phyloP scores from a whole-genome alignment of 2,329 filamentous ascomycete genomes.

The Xylariaceae sp. region DNA sequence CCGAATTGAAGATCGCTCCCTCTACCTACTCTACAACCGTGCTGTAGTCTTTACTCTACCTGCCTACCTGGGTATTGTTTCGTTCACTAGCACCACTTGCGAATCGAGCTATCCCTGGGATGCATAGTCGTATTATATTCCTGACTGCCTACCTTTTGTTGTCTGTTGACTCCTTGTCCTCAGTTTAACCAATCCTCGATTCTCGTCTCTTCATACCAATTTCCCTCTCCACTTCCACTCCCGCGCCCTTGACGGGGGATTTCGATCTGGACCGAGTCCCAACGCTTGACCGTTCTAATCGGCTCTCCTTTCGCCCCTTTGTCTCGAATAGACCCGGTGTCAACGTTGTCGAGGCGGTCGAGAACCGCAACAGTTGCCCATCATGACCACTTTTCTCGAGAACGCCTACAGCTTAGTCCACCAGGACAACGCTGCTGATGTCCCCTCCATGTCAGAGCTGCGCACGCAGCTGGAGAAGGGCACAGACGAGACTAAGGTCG shows the following conservation, averaged over 20 bases:
- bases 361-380: conserved; percentile 34
- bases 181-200: conserved; percentile 3
- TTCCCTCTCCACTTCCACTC: conserved; percentile 1
- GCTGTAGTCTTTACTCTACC: not conserved
- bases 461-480: conserved; percentile 92
- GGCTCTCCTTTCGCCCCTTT: not conserved
- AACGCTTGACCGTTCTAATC: conserved; percentile 1
- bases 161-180: conserved; percentile 16
- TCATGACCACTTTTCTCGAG: conserved; percentile 92
- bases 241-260: conserved; percentile 8
- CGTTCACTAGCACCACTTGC: conserved; percentile 3
- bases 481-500: conserved; percentile 84
- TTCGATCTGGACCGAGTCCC: conserved; percentile 4
- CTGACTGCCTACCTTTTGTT: conserved; percentile 17
- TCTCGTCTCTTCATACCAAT: conserved; percentile 7
- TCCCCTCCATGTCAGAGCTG: conserved; percentile 84
- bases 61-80: not conserved
- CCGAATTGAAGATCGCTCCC: conserved; percentile 13
- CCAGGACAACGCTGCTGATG: conserved; percentile 92
- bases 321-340: conserved; percentile 6
- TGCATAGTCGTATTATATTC: conserved; percentile 24
- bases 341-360: conserved; percentile 25
- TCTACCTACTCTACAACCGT: not conserved
- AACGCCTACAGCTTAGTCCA: conserved; percentile 95
- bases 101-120: conserved; percentile 19